Evolutionary conservation across 768 basidiomycete species (phyloP).

Genomic region (Psilocybe subaeruginosa): DNA sequence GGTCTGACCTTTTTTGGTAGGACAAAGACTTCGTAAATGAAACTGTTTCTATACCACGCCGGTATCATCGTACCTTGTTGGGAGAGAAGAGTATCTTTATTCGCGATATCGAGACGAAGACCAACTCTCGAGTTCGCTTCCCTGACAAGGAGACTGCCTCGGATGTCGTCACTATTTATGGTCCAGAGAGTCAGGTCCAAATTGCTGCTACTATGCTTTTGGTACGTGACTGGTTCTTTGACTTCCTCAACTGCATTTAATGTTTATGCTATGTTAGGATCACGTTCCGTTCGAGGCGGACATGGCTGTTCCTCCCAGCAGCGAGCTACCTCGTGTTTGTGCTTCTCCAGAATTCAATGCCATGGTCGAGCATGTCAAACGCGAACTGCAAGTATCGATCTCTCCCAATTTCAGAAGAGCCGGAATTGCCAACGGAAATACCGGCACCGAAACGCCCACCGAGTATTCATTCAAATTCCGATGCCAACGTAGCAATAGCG

Average conservation of each 20-base stretch:
- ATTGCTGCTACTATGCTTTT: constrained; percentile 96
- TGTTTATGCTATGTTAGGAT: constrained; percentile 53
- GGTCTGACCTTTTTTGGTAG: constrained; percentile 38
- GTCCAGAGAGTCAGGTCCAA: constrained; percentile 95
- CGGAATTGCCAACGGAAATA: constrained; percentile 45
- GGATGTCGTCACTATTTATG: constrained; percentile 94
- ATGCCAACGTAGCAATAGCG: constrained; percentile 93
- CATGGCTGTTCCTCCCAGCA: constrained; percentile 84
- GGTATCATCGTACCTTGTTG: constrained; percentile 92
- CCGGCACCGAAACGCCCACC: constrained; percentile 55
- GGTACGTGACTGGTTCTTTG: constrained; percentile 46
- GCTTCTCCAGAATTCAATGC: constrained; percentile 80
- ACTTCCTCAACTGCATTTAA: background rate
- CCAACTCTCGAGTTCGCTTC: constrained; percentile 90
- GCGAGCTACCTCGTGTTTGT: constrained; percentile 77
- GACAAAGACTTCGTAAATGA: constrained; percentile 98
- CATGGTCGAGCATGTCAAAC: constrained; percentile 90
- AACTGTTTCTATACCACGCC: constrained; percentile 89
- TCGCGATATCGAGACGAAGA: constrained; percentile 95
- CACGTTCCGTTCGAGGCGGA: constrained; percentile 97
- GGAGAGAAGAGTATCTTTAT: constrained; percentile 98
- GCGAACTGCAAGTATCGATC: constrained; percentile 91
- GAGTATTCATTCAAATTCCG: constrained; percentile 95
- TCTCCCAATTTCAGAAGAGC: constrained; percentile 74
- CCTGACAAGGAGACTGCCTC: constrained; percentile 94